Evolutionary conservation across 148 eudicot genomes (phyloP).

Genomic region (Dysphania ambrosioides): DNA sequence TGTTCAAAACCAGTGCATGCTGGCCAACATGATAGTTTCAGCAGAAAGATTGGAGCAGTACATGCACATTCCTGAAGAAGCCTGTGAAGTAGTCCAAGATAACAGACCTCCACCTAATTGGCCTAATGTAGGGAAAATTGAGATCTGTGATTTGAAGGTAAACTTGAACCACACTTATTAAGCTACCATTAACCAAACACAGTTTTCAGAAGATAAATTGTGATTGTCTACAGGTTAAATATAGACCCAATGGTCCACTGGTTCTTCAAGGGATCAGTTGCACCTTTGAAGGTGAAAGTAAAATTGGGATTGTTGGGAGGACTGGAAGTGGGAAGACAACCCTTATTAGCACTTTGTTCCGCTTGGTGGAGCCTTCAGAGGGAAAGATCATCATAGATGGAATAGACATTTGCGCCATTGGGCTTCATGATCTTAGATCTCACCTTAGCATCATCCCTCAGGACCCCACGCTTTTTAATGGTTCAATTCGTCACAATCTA

Average conservation of each 20-base stretch:
- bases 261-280: constrained; percentile 53
- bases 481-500: constrained; percentile 51
- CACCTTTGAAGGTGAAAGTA: constrained; percentile 45
- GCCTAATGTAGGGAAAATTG: constrained; percentile 44
- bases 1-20: constrained; percentile 40
- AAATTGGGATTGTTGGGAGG: constrained; percentile 59
- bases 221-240: constrained; percentile 37
- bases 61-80: constrained; percentile 50
- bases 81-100: constrained; percentile 34
- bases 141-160: constrained; percentile 42
- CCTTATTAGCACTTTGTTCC: constrained; percentile 48
- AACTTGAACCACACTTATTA: neutral
- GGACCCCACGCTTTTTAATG: constrained; percentile 50
- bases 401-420: constrained; percentile 38
- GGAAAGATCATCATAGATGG: constrained; percentile 50
- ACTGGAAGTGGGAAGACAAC: constrained; percentile 67
- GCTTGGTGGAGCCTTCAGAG: constrained; percentile 52
- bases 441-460: constrained; percentile 57
- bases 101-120: constrained; percentile 37
- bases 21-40: constrained; percentile 40
- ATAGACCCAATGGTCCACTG: constrained; percentile 42
- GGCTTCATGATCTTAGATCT: constrained; percentile 60
- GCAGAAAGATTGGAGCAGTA: constrained; percentile 54
- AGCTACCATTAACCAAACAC: neutral
- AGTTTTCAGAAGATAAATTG: neutral